phyloP scores from a whole-genome alignment of 2,329 filamentous ascomycete species.

The Xylaria sp. region DNA sequence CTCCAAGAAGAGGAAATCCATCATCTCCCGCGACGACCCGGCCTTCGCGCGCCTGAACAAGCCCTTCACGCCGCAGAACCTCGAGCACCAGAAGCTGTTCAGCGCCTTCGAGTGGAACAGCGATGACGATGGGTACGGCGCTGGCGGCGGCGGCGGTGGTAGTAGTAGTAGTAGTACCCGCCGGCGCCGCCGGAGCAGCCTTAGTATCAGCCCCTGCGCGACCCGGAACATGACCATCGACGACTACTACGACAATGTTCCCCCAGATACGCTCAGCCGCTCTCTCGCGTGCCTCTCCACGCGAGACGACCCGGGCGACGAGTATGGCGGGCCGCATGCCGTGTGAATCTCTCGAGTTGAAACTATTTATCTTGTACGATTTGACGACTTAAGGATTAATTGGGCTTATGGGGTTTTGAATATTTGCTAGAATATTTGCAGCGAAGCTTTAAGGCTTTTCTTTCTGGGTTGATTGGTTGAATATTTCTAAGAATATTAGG shows the following conservation, averaged over 20 bases:
- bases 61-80: constrained; percentile 50
- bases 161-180: no score
- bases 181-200: constrained; percentile 34
- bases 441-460: no score
- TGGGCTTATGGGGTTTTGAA: not conserved
- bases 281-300: constrained; percentile 34
- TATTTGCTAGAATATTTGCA: not conserved
- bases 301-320: constrained; percentile 36
- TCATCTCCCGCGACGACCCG: constrained; percentile 36
- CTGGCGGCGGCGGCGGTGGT: not conserved
- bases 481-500: not conserved
- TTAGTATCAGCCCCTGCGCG: constrained; percentile 47
- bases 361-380: constrained; percentile 22
- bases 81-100: constrained; percentile 51
- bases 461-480: no score
- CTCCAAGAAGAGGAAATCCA: constrained; percentile 34
- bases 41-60: constrained; percentile 46
- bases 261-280: constrained; percentile 29
- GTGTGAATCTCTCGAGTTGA: not conserved
- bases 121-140: constrained; percentile 23
- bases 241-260: constrained; percentile 21
- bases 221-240: constrained; percentile 47
- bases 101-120: constrained; percentile 48
- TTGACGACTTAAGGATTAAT: constrained; percentile 27
- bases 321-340: constrained; percentile 28